These are phyloP conservation scores for Hevea brasiliensis DNA, from an alignment of 345 rosid genomes.

Conservation along the genomic window DNA sequence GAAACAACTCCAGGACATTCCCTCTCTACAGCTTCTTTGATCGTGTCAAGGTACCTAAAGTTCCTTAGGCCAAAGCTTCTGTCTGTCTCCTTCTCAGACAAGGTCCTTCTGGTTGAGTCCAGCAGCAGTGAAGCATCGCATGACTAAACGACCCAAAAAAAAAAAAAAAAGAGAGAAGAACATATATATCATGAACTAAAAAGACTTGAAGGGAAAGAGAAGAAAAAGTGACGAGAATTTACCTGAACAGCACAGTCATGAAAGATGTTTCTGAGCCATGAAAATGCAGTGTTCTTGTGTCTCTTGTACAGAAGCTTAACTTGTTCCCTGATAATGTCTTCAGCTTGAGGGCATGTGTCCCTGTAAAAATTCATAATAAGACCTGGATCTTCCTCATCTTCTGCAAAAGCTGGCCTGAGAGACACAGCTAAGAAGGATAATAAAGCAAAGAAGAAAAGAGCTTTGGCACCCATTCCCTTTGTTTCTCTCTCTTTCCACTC, in stretches of 20 bases:
- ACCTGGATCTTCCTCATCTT: constrained; percentile 56
- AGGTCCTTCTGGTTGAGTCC: constrained; percentile 89
- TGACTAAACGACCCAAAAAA: constrained; percentile 43
- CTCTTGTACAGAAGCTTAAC: constrained; percentile 93
- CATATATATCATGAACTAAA: not conserved
- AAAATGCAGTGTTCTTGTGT: constrained; percentile 99
- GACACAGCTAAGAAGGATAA: constrained; percentile 49
- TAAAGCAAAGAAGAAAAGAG: constrained; percentile 41
- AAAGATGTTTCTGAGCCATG: constrained; percentile 98
- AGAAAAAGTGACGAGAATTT: not conserved
- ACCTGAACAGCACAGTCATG: constrained; percentile 98
- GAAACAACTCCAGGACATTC: constrained; percentile 96
- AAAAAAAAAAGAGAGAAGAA: too few species aligned
- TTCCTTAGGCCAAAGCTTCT: constrained; percentile 93
- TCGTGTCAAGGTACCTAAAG: constrained; percentile 85
- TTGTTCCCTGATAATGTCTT: constrained; percentile 83
- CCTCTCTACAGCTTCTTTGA: constrained; percentile 93
- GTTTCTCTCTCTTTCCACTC: not conserved
- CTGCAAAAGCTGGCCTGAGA: constrained; percentile 35
- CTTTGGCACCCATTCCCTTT: constrained; percentile 51
- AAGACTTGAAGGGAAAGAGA: not conserved
- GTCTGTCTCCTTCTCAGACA: constrained; percentile 96
- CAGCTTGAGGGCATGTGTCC: constrained; percentile 94
- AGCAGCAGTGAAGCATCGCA: constrained; percentile 94
- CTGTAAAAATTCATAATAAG: constrained; percentile 80